Evolutionary conservation across 2,329 filamentous ascomycete species (phyloP).

Genomic region (Penicillium frequentans): DNA sequence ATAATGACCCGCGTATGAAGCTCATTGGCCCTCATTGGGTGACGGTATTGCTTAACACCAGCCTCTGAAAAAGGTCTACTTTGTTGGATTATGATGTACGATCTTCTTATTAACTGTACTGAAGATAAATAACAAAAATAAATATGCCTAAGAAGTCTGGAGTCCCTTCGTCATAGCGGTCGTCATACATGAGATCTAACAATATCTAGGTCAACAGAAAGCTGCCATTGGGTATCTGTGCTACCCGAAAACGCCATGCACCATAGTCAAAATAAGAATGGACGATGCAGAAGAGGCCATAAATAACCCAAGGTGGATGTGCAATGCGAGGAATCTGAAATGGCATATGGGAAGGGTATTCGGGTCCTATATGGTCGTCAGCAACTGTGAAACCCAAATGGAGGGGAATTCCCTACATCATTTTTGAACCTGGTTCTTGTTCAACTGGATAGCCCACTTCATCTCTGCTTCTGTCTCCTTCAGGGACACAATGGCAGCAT

Average conservation of each 20-base stretch:
- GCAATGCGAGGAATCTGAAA: neutral
- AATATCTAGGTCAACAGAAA: constrained; percentile 3
- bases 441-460: constrained; percentile 50
- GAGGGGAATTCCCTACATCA: neutral
- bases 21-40: too few species aligned
- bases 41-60: too few species aligned
- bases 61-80: neutral
- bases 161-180: constrained; percentile 8
- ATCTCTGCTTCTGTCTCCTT: constrained; percentile 45
- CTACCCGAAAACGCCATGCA: constrained; percentile 22
- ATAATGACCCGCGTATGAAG: too few species aligned
- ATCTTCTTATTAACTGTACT: neutral
- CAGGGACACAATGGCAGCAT: constrained; percentile 40
- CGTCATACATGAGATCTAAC: constrained; percentile 13
- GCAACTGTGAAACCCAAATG: neutral
- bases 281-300: neutral
- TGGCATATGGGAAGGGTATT: neutral
- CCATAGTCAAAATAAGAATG: constrained; percentile 12
- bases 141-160: neutral
- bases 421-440: constrained; percentile 32
- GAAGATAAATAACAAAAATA: neutral
- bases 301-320: neutral
- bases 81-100: neutral
- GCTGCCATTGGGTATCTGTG: constrained; percentile 24
- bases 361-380: neutral